Base-by-base conservation (phyloP, 2,329 filamentous ascomycete species). In the Chaetomiaceae sp. region DNA sequence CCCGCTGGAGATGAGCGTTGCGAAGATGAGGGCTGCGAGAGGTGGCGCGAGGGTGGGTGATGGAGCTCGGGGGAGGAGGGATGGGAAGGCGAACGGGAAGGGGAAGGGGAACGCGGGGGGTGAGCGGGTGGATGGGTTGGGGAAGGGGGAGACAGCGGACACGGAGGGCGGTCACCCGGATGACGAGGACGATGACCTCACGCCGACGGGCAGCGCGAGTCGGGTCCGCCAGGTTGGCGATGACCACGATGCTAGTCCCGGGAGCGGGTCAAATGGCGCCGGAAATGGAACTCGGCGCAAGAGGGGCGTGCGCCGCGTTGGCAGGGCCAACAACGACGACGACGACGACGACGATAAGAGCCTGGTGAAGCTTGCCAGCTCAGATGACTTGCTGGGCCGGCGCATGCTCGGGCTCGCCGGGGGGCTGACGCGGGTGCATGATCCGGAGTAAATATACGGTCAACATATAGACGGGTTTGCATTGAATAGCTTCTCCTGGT, bases 1-100 rank as follows among this genome's bases (percentile, higher is more conserved):
- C 17, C 86, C 88, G 3, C 65, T 96, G 9, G 90, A 95, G 65
- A 95, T 95, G 71, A 81, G 76, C 56, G 78, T 83, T 71, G 76
- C 73, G 11, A 70, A 68, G 51, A 58, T 68, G 49, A 58, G 58
- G 34, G 56, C 45, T 14, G 58, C 42, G 47, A 58, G 15, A 14
- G n/a, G n/a, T 18, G 22, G 19, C 15, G 19, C 20, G 44, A 8
- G 15, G 17, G 34, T 35, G 39, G 9, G 6, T 10, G 22, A 8
- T 24, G 22, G 22, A 5, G 9, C 22, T 24, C 8, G 32, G 35
- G 11, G 29, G 40, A 4, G 29, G 24, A 20, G 14, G 36, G 9
- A 24, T 15, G 27, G n/a, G 22, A 20, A 19, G 15, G 19, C 11
- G n/a, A 42, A 18, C 2, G 15, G 7, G n/a, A 34, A 20, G 7